Base-by-base conservation (phyloP, 2,329 filamentous ascomycete species). In the Botrytis fragariae region DNA sequence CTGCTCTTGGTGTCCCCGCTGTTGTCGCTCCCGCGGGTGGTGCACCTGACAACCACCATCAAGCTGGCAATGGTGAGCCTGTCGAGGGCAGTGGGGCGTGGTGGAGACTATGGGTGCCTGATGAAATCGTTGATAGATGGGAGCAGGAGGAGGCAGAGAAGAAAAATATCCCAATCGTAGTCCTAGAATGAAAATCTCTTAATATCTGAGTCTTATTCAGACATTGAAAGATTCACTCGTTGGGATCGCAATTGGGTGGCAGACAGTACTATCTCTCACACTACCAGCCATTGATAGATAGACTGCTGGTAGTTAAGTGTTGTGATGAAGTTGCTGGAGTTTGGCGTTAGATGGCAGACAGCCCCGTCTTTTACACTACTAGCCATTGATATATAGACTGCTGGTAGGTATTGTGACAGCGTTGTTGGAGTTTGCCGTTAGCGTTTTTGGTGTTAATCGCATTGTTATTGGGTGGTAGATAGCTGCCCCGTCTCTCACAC, bases 101-200 rank as follows among this genome's bases (percentile, higher is more conserved):
- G 8, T 45, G 44, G 44, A 2, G 0, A 4, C 20, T 3, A 20
- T 45, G 3, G 0, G 8, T 45, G 8, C 0, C 2, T 9, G 7
- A 9, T 3, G 2, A 45, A 0, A 3, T 45, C 10, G 37, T 39
- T 10, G 37, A 39, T 39, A 10, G 10, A 39, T 39, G 37, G 42
- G 10, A 51, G 45, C 9, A 51, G 22, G 45, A 25, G 1, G 45
- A 51, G 22, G 22, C 45, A 51, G 22, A 25, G 45, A 25, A 22
- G 45, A 9, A 25, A 25, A 12, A 6, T 10, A 51, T n/a, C 48
- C 48, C 48, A 51, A 25, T 12, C 48, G 12, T 51, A 51, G 12
- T 14, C 22, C 48, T 51, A 25, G 48, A 54, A 18, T 29, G 14
- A 54, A 12, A 54, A n/a, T 18, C 25, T 57, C 32, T 32, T 6